A percentile compares a stretch with the other conserved stretches of the same genome.
These are phyloP conservation scores for Coemansia brasiliensis DNA, from an alignment of 192 early-diverging fungal genomes.

Conservation along the genomic window DNA sequence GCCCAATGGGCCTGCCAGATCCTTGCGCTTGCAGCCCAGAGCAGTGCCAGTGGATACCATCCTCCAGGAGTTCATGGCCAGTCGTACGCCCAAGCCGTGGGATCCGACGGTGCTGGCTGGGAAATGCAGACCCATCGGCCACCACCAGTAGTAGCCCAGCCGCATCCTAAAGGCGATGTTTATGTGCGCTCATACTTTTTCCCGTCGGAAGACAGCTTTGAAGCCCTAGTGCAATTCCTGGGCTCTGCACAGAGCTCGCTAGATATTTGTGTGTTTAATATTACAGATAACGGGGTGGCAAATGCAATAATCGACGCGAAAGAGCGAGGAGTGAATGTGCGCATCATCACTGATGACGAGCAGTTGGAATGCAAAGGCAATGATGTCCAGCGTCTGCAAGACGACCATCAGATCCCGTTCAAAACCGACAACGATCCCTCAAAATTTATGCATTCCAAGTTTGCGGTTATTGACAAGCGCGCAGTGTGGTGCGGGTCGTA, in stretches of 20 bases:
- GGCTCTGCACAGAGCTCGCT: slow-evolving; percentile 59
- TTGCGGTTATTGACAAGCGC: slow-evolving; percentile 62
- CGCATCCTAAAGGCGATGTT: slow-evolving; percentile 15
- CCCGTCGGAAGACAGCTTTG: slow-evolving; percentile 64
- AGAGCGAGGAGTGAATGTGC: slow-evolving; percentile 57
- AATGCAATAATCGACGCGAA: slow-evolving; percentile 64
- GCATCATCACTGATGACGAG: slow-evolving; percentile 74
- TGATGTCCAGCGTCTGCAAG: slow-evolving; percentile 57
- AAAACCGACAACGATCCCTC: slow-evolving; percentile 52
- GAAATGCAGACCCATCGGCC: slow-evolving; percentile 21
- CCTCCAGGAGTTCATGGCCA: slow-evolving; percentile 22
- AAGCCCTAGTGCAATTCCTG: slow-evolving; percentile 55
- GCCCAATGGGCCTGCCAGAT: slow-evolving; percentile 51
- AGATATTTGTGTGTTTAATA: slow-evolving; percentile 73
- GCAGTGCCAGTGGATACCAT: slow-evolving; percentile 16
- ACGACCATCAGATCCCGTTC: slow-evolving; percentile 53
- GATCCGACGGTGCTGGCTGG: slow-evolving; percentile 24
- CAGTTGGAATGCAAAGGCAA: slow-evolving; percentile 59
- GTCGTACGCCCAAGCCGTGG: slow-evolving; percentile 34
- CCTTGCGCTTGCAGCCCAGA: slow-evolving; percentile 24
- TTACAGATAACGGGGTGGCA: slow-evolving; percentile 72
- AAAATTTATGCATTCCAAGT: slow-evolving; percentile 72
- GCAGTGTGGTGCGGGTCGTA: slow-evolving; percentile 63
- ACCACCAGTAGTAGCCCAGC: slow-evolving; percentile 6
- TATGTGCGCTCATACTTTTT: slow-evolving; percentile 58